Evolutionary conservation across 176 grass and related monocot species (phyloP), one percentile per base, ranked within the genome.

Genomic region (Raddia guianensis): DNA sequence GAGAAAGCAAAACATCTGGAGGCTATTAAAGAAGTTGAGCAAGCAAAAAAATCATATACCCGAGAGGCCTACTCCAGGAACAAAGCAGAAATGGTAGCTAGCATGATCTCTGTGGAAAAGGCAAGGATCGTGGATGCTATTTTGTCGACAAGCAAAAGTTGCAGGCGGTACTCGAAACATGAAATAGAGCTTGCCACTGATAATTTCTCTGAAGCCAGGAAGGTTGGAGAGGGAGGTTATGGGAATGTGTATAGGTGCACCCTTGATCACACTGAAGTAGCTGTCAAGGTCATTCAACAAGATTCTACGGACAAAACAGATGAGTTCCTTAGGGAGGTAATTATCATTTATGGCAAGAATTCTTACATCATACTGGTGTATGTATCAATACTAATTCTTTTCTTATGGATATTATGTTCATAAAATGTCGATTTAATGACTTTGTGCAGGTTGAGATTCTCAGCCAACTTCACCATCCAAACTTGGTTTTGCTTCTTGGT

Each of bases 261-360:
- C 52, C 92, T 95, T 82, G 95, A 98, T 63, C 86, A 93, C 62
- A 93, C 83, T 65, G 80, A 89, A 61, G 95, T 98, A 13, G 95
- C 95, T 76, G 79, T 98, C 68, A 98, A 98, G 80, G 90, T 92
- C 83, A 80, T 98, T 66, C 90, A 78, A 65, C 88, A 93, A 75
- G 84, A 93, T 74, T 94, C 90, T 44, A 68, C 64, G 21, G 77
- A 93, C 75, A 95, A 81, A 70, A 88, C 73, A 44, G 86, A 91
- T 27, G 90, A 93, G 54, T 98, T 95, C 83, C 68, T 98, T 59
- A 90, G 87, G 79, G 92, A 98, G 95, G 95, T 97, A 80, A 82
- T 13, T 49, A 18, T 62, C 14, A 20, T 45, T 34, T 81, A 43
- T 70, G 12, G 8, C 40, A 44, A 45, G 42, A 12, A 42, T 34